Evolutionary conservation across 495 filamentous ascomycete species (phyloP).

Genomic region (Aspergillus cavernicola): DNA sequence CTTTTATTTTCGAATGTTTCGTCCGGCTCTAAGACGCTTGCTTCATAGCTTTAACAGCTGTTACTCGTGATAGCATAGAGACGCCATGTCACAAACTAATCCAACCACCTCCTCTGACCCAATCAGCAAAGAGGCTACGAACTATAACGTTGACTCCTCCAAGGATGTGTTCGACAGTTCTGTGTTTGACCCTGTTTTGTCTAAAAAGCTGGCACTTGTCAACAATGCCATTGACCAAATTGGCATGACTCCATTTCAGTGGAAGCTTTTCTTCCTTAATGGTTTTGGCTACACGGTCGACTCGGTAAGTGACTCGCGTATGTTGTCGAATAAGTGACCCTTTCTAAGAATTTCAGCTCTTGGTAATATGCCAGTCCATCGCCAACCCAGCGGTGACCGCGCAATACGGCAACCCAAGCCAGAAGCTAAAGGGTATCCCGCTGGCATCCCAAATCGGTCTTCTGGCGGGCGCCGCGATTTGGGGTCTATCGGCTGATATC

Average conservation of each 20-base stretch:
- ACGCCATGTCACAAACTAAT: too few species aligned
- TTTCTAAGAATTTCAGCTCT: slow-evolving; percentile 30
- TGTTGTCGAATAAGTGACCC: too few species aligned
- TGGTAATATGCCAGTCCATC: slow-evolving; percentile 36
- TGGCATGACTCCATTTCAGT: slow-evolving; percentile 30
- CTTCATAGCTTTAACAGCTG: too few species aligned
- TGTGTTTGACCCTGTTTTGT: too few species aligned
- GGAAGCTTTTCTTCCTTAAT: slow-evolving; percentile 33
- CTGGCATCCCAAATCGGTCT: slow-evolving; percentile 33
- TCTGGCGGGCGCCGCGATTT: slow-evolving; percentile 34
- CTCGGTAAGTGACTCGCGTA: slow-evolving; percentile 23
- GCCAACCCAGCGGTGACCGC: slow-evolving; percentile 30
- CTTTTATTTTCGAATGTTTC: too few species aligned
- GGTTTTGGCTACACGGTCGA: slow-evolving; percentile 38
- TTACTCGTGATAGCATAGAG: too few species aligned
- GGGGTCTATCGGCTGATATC: slow-evolving; percentile 40
- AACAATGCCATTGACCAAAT: slow-evolving; percentile 32
- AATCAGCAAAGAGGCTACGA: too few species aligned
- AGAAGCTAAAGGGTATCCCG: slow-evolving; percentile 25
- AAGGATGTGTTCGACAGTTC: too few species aligned
- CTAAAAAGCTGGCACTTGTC: slow-evolving; percentile 26
- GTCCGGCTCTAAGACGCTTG: too few species aligned
- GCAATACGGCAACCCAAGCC: slow-evolving; percentile 27
- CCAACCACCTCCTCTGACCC: too few species aligned
- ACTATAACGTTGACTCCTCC: too few species aligned